Base-by-base conservation (phyloP, 208 protist species). In the Borovskyia barvae region DNA sequence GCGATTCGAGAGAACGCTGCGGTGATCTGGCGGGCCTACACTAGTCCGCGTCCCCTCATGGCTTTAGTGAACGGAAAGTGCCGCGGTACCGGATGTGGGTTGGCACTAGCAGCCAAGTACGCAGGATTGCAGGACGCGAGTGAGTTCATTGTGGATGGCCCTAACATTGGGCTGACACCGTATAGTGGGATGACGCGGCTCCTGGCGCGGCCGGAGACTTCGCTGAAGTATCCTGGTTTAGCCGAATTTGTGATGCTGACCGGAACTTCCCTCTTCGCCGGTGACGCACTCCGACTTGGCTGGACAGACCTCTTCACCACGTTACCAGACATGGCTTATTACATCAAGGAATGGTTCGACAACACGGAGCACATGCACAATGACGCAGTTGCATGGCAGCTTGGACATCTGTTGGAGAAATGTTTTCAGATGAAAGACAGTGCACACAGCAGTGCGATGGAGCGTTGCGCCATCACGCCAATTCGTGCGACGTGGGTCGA, bases 271-370 rank as follows among this genome's bases (percentile, higher is more conserved):
- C 83, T 97, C 42, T 95, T 94, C 63, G 87, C 87, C 28, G 92
- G 92, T 12, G 92, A 97, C 40, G 92, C 76, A 24, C 76, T 94
- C 30, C 77, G 89, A 12, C 67, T 97, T 7, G 89, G 92, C 19
- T 97, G 89, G 85, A 86, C 85, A 14, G 92, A 94, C 60, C 75
- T 97, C 28, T 94, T 92, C 75, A 92, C 92, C 14, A 80, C 74
- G 20, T 60, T 93, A 30, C 80, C 84, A 28, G 87, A 96, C 66
- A 87, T 93, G 71, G 79, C 79, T 41, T 92, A 91, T 60, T 84
- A 97, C 75, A 91, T 97, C 61, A 90, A 93, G 56, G 85, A 94
- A 39, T 96, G 90, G 90, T 96, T 96, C 64, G 73, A 96, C 70
- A 73, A 52, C 43, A 82, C 77, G 26, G 90, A 96, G 66, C 88